A percentile compares a stretch with the other conserved stretches of the same genome.
phyloP scores from a whole-genome alignment of 2,329 filamentous ascomycete genomes.

The Nemania sp. region DNA sequence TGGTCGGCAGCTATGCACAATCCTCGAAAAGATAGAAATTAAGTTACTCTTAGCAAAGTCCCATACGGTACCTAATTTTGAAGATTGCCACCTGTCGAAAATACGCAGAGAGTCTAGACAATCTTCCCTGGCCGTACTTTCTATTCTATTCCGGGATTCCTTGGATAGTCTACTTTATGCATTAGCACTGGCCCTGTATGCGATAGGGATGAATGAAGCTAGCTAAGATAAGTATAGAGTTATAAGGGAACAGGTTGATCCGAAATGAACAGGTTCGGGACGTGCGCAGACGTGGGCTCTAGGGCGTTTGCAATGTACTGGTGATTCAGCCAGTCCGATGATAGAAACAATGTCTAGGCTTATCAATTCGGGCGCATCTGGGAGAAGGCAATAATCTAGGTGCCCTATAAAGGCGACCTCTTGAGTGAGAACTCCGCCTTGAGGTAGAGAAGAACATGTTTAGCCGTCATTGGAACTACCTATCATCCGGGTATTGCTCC shows the following conservation, averaged over 20 bases:
- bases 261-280: slow-evolving; percentile 35
- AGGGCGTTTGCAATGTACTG: neutral
- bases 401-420: too few relatives aligned
- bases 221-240: slow-evolving; percentile 11
- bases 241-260: slow-evolving; percentile 36
- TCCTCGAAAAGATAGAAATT: neutral
- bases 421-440: too few relatives aligned
- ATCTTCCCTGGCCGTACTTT: too few relatives aligned
- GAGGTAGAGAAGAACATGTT: too few relatives aligned
- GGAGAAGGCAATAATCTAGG: too few relatives aligned
- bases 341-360: too few relatives aligned
- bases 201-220: slow-evolving; percentile 4
- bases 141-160: neutral
- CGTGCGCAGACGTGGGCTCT: neutral
- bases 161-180: neutral
- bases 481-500: too few relatives aligned
- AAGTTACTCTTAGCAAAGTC: neutral
- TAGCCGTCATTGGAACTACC: too few relatives aligned
- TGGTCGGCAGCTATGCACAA: neutral
- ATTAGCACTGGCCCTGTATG: neutral
- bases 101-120: neutral
- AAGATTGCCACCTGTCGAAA: neutral
- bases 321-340: neutral
- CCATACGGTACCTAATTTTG: neutral
- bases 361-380: too few relatives aligned